Evolutionary conservation across 208 protist species (phyloP).

Genomic region (Acanthamoeba healyi): DNA sequence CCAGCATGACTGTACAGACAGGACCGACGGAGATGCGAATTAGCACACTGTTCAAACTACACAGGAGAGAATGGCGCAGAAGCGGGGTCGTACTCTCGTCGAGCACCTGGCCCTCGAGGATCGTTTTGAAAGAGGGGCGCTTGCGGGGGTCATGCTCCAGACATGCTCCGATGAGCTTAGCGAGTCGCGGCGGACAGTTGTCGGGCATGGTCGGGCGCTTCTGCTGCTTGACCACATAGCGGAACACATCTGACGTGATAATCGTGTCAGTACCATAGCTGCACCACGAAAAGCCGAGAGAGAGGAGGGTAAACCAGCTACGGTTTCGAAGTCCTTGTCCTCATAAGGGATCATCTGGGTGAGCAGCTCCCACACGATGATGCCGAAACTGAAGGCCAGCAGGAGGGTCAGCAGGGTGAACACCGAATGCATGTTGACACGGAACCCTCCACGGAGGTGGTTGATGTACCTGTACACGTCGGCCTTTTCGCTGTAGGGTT

Average conservation of each 20-base stretch:
- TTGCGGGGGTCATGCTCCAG: slow-evolving; percentile 49
- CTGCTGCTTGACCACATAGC: slow-evolving; percentile 63
- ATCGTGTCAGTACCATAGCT: background rate
- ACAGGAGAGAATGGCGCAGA: no score
- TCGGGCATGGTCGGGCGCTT: slow-evolving; percentile 66
- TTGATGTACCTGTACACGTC: slow-evolving; percentile 76
- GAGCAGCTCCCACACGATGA: slow-evolving; percentile 77
- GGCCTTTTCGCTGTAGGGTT: slow-evolving; percentile 68
- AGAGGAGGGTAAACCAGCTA: slow-evolving; percentile 13
- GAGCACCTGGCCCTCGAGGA: slow-evolving; percentile 65
- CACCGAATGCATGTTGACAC: background rate
- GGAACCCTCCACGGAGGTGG: no score
- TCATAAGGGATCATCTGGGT: slow-evolving; percentile 73
- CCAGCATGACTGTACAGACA: slow-evolving; percentile 50
- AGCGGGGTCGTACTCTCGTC: background rate
- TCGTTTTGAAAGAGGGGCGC: slow-evolving; percentile 71
- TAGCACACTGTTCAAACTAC: background rate
- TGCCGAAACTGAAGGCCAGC: slow-evolving; percentile 67
- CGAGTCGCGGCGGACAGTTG: slow-evolving; percentile 45
- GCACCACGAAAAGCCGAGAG: background rate
- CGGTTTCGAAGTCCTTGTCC: slow-evolving; percentile 69
- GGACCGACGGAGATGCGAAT: background rate
- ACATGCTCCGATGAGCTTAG: slow-evolving; percentile 55
- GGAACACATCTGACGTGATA: slow-evolving; percentile 60
- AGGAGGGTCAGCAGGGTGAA: background rate